Base-by-base conservation (phyloP, 1,284 basidiomycete genomes). In the Puccinia triticina region DNA sequence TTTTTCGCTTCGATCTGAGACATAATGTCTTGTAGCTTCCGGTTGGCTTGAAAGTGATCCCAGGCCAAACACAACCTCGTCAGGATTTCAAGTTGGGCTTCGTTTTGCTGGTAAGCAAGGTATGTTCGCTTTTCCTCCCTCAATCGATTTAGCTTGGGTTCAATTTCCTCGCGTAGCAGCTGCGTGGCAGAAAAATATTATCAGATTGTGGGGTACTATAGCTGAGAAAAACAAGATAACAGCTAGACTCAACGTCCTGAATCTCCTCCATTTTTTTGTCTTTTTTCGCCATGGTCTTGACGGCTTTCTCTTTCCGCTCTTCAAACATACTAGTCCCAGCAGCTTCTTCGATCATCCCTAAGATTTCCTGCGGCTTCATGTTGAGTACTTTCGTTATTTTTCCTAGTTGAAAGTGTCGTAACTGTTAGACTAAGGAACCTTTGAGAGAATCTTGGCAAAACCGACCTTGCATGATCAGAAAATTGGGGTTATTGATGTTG, bases 401-500 rank as follows among this genome's bases (percentile, higher is more conserved):
- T 61, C 85, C 85, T 85, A 75, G 96, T 57, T n/a, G 26, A 7
- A 43, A 29, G 29, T n/a, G 48, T 0, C 43, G 50, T 34, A 32
- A 21, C 21, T 29, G 48, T 69, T 18, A 67, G 64, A 29, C 32
- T 43, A 2, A 69, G 2, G 3, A 1, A 32, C 18, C 0, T 71
- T 1, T 55, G 16, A 23, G 34, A 26, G 69, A 37, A 43, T 21
- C 23, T 57, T 32, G 46, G 11, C 40, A 50, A 37, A 29, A 73
- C 72, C 93, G 92, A 69, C 97, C 97, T 88, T 99, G 97, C 96
- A 99, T 99, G 88, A 99, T 99, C 83, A 99, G 90, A 88, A 99
- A 99, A 87, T 99, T 99, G 69, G 97, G 97, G 87, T 98, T 99
- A 89, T 99, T 99, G 90, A 99, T 99, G 88, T 99, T 99, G 85